These are phyloP conservation scores for Scheffersomyces stipitis DNA, from an alignment of 805 yeast species.

Conservation along the genomic window DNA sequence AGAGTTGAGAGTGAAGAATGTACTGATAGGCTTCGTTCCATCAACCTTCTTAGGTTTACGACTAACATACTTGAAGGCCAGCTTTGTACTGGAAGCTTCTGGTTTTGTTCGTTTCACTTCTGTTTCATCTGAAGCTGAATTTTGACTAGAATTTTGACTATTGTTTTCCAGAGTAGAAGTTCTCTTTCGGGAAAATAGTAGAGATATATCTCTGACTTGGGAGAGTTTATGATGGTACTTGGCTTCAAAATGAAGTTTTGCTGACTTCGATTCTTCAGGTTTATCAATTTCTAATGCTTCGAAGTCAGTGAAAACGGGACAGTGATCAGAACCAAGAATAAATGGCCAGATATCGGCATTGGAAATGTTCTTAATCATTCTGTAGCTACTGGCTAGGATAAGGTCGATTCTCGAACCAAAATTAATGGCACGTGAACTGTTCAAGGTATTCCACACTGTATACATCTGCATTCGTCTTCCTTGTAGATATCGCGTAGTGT, in stretches of 20 bases:
- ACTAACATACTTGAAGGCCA: conserved; percentile 15
- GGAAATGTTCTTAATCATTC: conserved; percentile 28
- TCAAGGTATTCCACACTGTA: conserved; percentile 89
- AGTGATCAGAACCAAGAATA: conserved; percentile 88
- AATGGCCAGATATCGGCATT: conserved; percentile 64
- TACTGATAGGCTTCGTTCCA: neutral
- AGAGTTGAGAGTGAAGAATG: neutral
- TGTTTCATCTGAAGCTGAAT: neutral
- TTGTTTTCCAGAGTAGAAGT: neutral
- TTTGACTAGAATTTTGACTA: neutral
- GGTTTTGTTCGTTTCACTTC: conserved; percentile 1
- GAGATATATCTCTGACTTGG: conserved; percentile 33
- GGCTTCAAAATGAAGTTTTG: conserved; percentile 21
- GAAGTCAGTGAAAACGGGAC: conserved; percentile 82
- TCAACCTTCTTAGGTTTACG: conserved; percentile 4
- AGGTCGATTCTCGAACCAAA: conserved; percentile 88
- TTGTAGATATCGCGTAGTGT: conserved; percentile 56
- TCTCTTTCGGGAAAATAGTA: conserved; percentile 22
- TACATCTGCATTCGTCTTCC: conserved; percentile 66
- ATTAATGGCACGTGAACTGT: conserved; percentile 74
- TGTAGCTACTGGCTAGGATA: conserved; percentile 50
- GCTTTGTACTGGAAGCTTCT: conserved; percentile 1
- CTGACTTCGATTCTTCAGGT: neutral
- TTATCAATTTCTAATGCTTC: conserved; percentile 14
- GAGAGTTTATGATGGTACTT: conserved; percentile 16